Evolutionary conservation across 495 filamentous ascomycete genomes (phyloP), one percentile per base, ranked within the genome.

Genomic region (Alectoria sarmentosa): DNA sequence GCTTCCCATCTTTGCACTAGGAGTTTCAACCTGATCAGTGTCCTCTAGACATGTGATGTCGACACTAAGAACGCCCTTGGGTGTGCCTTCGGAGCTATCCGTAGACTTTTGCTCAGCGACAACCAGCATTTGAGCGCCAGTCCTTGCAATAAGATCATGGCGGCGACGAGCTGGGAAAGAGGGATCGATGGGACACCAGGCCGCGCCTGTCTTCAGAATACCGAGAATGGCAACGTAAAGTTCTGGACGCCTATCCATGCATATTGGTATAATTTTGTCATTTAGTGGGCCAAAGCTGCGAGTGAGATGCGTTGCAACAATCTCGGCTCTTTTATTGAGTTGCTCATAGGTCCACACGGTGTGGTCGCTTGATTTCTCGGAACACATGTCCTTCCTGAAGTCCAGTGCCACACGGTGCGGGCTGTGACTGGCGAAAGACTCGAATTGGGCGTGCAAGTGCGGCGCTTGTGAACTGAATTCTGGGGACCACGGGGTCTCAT

Each of bases 231-330:
- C 84, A 65, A 91, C 86, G 55, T 87, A 91, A 14, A 90, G 83
- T 58, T 89, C 84, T 1, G 90, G 85, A 66, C 85, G 90, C 72
- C 92, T 92, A 60, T 91, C 84, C 69, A 96, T 93, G 71, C 87
- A 88, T 11, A 90, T 84, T 0, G 84, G 88, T 23, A 96, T 77
- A n/a, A 91, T 81, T 23, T 77, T 49, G 58, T 73, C 69, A 38
- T 55, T 67, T 6, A 75, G 62, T 1, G 63, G 39, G 10, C 71
- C 73, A 60, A 63, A 70, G 30, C 28, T 39, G 14, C 66, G n/a
- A n/a, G 66, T 34, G 2, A 77, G 59, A 52, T 71, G 60, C 10
- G 62, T 63, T 0, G 75, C 75, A 62, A 77, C 69, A 14, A 36
- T 23, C 23, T 70, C 67, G 9, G 75, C 72, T 58, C 70, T 69